A percentile compares a stretch with the other conserved stretches of the same genome.
These are phyloP conservation scores for Saturnispora galanensis DNA, from an alignment of 805 yeast species.

Conservation along the genomic window DNA sequence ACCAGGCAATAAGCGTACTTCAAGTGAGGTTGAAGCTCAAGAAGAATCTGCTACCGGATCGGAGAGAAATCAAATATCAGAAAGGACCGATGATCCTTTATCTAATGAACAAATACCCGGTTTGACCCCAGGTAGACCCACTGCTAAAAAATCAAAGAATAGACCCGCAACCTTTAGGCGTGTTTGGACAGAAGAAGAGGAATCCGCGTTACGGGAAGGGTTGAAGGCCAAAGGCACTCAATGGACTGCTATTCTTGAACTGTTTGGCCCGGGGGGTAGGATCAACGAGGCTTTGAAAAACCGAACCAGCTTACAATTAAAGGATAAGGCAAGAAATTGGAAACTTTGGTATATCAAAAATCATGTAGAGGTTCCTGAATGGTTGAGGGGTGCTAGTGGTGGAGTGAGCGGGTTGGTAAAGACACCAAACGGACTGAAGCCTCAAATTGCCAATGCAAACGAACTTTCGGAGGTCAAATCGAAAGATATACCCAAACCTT, in stretches of 20 bases:
- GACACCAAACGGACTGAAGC: not conserved
- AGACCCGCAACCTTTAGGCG: constrained; percentile 37
- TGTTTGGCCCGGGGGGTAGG: constrained; percentile 92
- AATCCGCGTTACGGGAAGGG: constrained; percentile 72
- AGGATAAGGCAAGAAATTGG: constrained; percentile 96
- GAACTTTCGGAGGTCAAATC: too few species aligned
- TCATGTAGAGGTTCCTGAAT: constrained; percentile 69
- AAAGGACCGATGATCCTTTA: too few species aligned
- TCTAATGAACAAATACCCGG: not conserved
- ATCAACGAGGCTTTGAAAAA: constrained; percentile 75
- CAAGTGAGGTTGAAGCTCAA: constrained; percentile 2
- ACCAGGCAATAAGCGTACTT: not conserved
- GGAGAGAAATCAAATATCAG: too few species aligned
- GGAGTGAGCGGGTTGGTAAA: constrained; percentile 38
- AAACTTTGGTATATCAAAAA: constrained; percentile 75
- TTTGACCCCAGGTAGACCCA: constrained; percentile 1
- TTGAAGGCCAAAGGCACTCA: constrained; percentile 79
- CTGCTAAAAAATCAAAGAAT: constrained; percentile 11
- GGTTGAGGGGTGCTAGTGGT: constrained; percentile 79
- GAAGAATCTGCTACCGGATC: not conserved
- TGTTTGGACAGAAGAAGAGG: constrained; percentile 86
- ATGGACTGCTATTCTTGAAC: constrained; percentile 84
- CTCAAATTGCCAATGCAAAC: too few species aligned
- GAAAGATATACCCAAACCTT: constrained; percentile 2
- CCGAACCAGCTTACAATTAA: constrained; percentile 83